phyloP scores from a whole-genome alignment of 202 grass and related monocot genomes.

The Thinopyrum obtusiflorum region DNA sequence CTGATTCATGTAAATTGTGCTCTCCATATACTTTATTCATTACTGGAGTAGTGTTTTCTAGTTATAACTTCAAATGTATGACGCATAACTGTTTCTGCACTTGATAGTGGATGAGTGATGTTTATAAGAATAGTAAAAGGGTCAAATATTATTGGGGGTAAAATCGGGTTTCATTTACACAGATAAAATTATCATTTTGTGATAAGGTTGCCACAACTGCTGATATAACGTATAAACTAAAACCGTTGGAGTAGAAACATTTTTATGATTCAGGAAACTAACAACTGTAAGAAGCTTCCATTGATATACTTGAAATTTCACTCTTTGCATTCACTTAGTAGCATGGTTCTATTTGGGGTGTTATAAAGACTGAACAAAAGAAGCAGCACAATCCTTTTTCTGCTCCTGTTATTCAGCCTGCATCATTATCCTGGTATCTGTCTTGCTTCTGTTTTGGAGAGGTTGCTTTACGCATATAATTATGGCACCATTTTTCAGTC shows the following conservation, averaged over 20 bases:
- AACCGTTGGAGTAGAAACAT: neutral
- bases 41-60: neutral
- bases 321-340: neutral
- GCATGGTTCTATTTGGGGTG: neutral
- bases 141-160: neutral
- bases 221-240: neutral
- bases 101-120: neutral
- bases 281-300: neutral
- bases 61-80: neutral
- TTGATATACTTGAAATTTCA: constrained; percentile 4
- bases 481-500: neutral
- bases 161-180: neutral
- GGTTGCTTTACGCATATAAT: neutral
- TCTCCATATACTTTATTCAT: constrained; percentile 13
- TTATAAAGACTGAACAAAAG: neutral
- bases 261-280: neutral
- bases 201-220: neutral
- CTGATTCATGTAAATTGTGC: neutral
- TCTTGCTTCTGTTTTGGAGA: neutral
- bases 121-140: constrained; percentile 1
- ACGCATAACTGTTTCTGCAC: neutral
- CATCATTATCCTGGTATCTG: neutral
- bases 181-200: neutral
- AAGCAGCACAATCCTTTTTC: neutral
- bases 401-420: neutral